Evolutionary conservation across 176 grass and related monocot genomes (phyloP), one percentile per base, ranked within the genome.

Genomic region (Aegilops speltoides): DNA sequence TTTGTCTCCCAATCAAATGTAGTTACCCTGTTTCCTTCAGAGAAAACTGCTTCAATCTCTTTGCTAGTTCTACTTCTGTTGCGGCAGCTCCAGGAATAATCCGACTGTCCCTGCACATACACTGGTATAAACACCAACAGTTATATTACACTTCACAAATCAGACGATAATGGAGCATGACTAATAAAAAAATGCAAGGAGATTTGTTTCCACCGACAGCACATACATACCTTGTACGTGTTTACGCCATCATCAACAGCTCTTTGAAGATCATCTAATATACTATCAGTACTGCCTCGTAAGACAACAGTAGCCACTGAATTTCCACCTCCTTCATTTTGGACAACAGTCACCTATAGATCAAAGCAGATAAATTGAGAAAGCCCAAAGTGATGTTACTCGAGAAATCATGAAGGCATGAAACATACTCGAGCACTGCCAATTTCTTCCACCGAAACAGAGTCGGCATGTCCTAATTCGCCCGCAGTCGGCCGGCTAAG

Each of bases 191-290:
- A n/a, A n/a, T n/a, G n/a, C n/a, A n/a, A n/a, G n/a, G n/a, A n/a
- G n/a, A n/a, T 7, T 32, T 19, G 8, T 73, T 10, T 71, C 23
- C 26, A 82, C 17, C 25, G 26, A 80, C 17, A 69, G 38, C 37
- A 71, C 10, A 37, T 6, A 48, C 38, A 90, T 56, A 98, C 94
- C 94, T 99, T 99, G 85, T 93, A 99, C 19, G 92, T 93, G 88
- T 99, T 99, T 71, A 96, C 89, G 64, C 97, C 97, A 85, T 99
- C 97, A 87, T 99, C 97, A 56, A 99, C 92, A 78, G 92, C 97
- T 91, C 94, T 96, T 89, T 99, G 94, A 7, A 94, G 94, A 85
- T 99, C 92, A 90, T 99, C 97, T 72, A 99, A 79, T 82, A 99
- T 99, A 83, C 92, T 94, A 50, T 99, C 94, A 61, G 97, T 96